Base-by-base conservation (phyloP, 1,284 basidiomycete species). In the Laetiporus sulphureus region DNA sequence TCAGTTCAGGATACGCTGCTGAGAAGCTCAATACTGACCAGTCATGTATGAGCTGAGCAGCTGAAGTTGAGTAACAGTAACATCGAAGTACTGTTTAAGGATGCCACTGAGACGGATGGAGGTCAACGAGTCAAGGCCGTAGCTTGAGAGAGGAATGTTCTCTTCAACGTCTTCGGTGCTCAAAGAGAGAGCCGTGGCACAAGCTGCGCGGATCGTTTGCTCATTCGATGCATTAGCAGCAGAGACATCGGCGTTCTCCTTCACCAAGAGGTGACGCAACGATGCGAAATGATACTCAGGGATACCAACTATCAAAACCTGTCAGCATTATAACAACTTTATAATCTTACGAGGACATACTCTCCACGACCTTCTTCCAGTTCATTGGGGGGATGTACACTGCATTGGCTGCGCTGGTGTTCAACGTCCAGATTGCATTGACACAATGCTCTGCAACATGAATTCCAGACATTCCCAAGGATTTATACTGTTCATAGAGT, bases 81-180 rank as follows among this genome's bases (percentile, higher is more conserved):
- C 7, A 20, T 31, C 32, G 23, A 49, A 49, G 11, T 44, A 11
- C 18, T 16, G n/a, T 25, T 47, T 49, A 13, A 49, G 37, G 18
- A 43, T 42, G 6, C 41, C 41, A 22, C 35, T 42, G 18, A 49
- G 47, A 24, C 47, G 45, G 16, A 41, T 41, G 35, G 47, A 40
- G 7, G 45, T 49, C n/a, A 49, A 27, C 11, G 47, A 49, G 36
- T 49, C 47, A 7, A 49, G 37, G n/a, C 47, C 47, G 30, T 49
- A 49, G 35, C 37, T 40, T 4, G 47, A 47, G n/a, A 49, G 25
- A 19, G 47, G 47, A 15, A 49, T 40, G 19, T 31, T 49, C 27
- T 47, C 47, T 25, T 49, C 47, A 25, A 49, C 22, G 13, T 36
- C 41, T 25, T 43, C 22, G 32, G 38, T 20, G 7, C 38, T 38